Conservation (phyloP, 2,329 filamentous ascomycete species). For the Talaromyces rugulosus region DNA sequence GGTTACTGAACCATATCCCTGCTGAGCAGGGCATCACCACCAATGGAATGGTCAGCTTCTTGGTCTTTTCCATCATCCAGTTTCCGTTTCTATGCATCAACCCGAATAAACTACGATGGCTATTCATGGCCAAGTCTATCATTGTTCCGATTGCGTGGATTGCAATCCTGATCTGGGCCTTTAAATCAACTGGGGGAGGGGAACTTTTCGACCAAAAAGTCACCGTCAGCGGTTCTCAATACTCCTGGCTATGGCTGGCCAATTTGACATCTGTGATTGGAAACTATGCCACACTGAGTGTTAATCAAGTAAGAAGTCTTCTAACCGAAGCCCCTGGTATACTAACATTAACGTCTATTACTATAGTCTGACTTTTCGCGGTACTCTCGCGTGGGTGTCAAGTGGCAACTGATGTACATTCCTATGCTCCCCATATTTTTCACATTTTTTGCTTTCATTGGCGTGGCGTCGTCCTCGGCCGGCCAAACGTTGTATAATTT, state of each 20-base stretch:
- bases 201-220: constrained; percentile 33
- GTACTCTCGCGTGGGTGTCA: constrained; percentile 45
- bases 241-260: background rate
- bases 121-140: constrained; percentile 36
- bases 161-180: constrained; percentile 50
- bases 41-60: constrained; percentile 41
- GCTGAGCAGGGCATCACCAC: constrained; percentile 43
- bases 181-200: constrained; percentile 14
- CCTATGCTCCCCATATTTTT: constrained; percentile 50
- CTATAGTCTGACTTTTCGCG: constrained; percentile 50
- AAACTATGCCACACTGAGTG: background rate
- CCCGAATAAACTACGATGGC: constrained; percentile 35
- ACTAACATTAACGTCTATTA: background rate
- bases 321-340: background rate
- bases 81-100: constrained; percentile 43
- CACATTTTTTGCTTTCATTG: constrained; percentile 51
- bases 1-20: constrained; percentile 36
- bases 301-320: constrained; percentile 34
- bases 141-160: constrained; percentile 57
- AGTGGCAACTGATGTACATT: constrained; percentile 50
- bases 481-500: constrained; percentile 33
- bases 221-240: constrained; percentile 41
- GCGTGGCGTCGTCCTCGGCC: constrained; percentile 37
- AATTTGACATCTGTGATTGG: background rate
- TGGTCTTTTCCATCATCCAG: constrained; percentile 44